These are phyloP conservation scores for Alternaria sp. DNA, from an alignment of 2,329 filamentous ascomycete genomes.

Conservation along the genomic window DNA sequence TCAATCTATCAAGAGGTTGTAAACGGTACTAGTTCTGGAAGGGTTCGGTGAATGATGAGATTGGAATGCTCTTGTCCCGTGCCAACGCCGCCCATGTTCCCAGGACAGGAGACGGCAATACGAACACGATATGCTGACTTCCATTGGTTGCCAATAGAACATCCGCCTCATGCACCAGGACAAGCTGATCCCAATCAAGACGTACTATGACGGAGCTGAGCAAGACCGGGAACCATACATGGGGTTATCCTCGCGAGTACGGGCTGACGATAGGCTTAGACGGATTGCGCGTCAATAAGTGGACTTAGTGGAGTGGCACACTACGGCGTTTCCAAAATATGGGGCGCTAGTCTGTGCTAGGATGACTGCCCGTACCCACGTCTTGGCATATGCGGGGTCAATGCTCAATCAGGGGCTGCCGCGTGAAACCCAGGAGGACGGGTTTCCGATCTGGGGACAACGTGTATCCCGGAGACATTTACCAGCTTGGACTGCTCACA, in stretches of 20 bases:
- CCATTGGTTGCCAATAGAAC: conserved; percentile 2
- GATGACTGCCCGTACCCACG: conserved; percentile 7
- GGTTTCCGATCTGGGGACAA: neutral
- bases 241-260: conserved; percentile 2
- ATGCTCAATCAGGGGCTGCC: conserved; percentile 4
- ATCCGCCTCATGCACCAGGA: conserved; percentile 8
- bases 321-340: conserved; percentile 16
- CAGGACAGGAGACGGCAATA: neutral
- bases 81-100: neutral
- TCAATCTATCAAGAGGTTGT: conserved; percentile 2
- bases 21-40: conserved; percentile 1
- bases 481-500: neutral
- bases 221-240: neutral
- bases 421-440: conserved; percentile 1
- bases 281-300: conserved; percentile 22
- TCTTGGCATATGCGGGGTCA: conserved; percentile 6
- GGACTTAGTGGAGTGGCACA: conserved; percentile 17
- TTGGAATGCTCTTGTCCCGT: conserved; percentile 1
- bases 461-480: neutral
- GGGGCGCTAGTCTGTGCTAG: neutral
- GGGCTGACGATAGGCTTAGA: conserved; percentile 12
- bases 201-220: neutral
- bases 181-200: conserved; percentile 14
- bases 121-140: conserved; percentile 7
- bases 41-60: conserved; percentile 2